A percentile compares a stretch with the other conserved stretches of the same genome.
Evolutionary conservation across 2,329 filamentous ascomycete species (phyloP).

Genomic region (Colletotrichum sp.): DNA sequence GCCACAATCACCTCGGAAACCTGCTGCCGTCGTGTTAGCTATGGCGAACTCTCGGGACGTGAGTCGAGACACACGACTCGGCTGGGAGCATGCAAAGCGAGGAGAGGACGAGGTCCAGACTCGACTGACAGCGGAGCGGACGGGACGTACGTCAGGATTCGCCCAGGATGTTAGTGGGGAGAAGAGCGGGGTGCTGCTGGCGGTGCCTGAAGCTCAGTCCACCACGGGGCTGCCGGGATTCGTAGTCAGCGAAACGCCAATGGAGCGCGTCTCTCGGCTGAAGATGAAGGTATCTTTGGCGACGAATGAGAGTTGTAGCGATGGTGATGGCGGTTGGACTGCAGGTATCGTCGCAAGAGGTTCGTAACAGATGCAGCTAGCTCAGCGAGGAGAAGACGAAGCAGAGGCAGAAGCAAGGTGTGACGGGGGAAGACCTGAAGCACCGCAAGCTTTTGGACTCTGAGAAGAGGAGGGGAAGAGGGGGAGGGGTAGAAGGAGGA

Average conservation of each 20-base stretch:
- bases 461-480: neutral
- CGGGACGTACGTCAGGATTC: slow-evolving; percentile 9
- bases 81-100: neutral
- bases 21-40: neutral
- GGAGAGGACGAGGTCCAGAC: slow-evolving; percentile 7
- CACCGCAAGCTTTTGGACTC: neutral
- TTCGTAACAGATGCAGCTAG: neutral
- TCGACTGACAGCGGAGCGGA: slow-evolving; percentile 4
- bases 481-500: neutral
- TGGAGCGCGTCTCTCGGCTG: neutral
- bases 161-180: slow-evolving; percentile 16
- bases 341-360: neutral
- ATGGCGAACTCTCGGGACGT: neutral
- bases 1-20: neutral
- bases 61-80: slow-evolving; percentile 3
- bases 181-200: slow-evolving; percentile 11
- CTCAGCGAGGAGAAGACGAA: neutral
- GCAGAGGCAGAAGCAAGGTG: neutral
- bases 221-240: slow-evolving; percentile 4
- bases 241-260: neutral
- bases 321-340: neutral
- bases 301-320: neutral
- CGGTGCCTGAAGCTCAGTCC: slow-evolving; percentile 19
- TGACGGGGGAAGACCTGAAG: neutral
- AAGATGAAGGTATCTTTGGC: neutral